These are phyloP conservation scores for Ochromonas danica DNA, from an alignment of 108 stramenopile species.

Conservation along the genomic window DNA sequence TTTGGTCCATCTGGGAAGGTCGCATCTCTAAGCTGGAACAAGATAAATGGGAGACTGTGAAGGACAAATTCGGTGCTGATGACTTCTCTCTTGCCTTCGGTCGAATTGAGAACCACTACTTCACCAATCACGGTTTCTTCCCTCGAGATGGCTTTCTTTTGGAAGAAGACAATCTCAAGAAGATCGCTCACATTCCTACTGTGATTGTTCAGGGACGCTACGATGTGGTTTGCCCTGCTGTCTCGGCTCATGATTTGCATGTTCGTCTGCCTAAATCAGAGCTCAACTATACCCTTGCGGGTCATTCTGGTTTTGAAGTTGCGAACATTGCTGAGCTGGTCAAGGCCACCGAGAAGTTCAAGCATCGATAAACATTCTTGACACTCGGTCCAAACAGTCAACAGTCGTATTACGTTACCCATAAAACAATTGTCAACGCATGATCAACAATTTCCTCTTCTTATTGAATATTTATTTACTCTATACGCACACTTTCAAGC, in stretches of 20 bases:
- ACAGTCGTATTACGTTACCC: too few relatives aligned
- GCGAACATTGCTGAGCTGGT: slow-evolving; percentile 5
- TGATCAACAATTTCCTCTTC: too few relatives aligned
- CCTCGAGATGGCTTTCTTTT: slow-evolving; percentile 43
- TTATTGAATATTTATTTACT: too few relatives aligned
- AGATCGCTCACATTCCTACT: slow-evolving; percentile 43
- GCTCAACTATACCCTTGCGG: slow-evolving; percentile 30
- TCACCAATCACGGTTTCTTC: slow-evolving; percentile 55
- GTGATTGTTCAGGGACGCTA: slow-evolving; percentile 53
- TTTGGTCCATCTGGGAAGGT: slow-evolving; percentile 51
- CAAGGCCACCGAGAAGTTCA: slow-evolving; percentile 38
- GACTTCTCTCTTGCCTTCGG: slow-evolving; percentile 49
- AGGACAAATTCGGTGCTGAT: slow-evolving; percentile 36
- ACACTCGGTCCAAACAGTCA: too few relatives aligned
- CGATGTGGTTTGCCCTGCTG: slow-evolving; percentile 49
- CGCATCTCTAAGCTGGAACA: slow-evolving; percentile 32
- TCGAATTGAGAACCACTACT: slow-evolving; percentile 51
- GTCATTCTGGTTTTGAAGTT: slow-evolving; percentile 33
- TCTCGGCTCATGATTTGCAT: slow-evolving; percentile 44
- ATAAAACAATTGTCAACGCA: too few relatives aligned
- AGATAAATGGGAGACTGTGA: not conserved
- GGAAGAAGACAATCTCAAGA: slow-evolving; percentile 38
- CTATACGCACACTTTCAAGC: not conserved
- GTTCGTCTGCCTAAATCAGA: slow-evolving; percentile 25
- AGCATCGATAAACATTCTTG: too few relatives aligned